Base-by-base conservation (phyloP, 2,329 filamentous ascomycete species). In the Daldinia sp. region DNA sequence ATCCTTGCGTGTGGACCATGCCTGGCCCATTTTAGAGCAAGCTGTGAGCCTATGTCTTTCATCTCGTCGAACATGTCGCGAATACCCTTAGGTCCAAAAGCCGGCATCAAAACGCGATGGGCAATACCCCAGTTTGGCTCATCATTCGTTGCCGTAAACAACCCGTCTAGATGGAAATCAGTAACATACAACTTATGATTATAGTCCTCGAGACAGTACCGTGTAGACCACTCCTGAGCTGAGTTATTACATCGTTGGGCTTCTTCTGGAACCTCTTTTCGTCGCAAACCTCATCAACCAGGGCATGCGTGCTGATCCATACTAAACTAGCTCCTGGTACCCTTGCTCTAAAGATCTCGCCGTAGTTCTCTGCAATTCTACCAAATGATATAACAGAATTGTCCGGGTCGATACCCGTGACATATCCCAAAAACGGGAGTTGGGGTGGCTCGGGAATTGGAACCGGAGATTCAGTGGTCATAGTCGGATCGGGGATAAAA, bases 241-340 rank as follows among this genome's bases (percentile, higher is more conserved):
- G 76, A 74, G 78, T 69, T 3, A 92, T 77, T 2, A 81, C 80
- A 1, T 78, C 81, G 4, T 80, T 78, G 6, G 90, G 77, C 0
- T 80, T 78, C 77, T 92, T 93, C 35, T 81, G 76, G 75, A 92
- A 91, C n/a, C 88, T 82, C 68, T 84, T 86, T 76, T 92, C 89
- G 69, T 92, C 83, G 72, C 87, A 91, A 7, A 85, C 73, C 72
- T 92, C 90, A 63, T 90, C 85, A 28, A 91, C 80, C 0, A 92
- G 80, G 35, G 83, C 84, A 6, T 84, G 82, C 20, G 81, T 85
- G 50, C 80, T 83, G 42, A 89, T 78, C 65, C 89, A 80, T 48
- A 89, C 79, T 28, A 82, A 75, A 9, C 82, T 42, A 18, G 33
- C 23, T 13, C 67, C 67, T 6, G 53, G 60, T 1, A 71, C 9